Base-by-base conservation (phyloP, 2,329 filamentous ascomycete genomes). In the Xylariaceae sp. region DNA sequence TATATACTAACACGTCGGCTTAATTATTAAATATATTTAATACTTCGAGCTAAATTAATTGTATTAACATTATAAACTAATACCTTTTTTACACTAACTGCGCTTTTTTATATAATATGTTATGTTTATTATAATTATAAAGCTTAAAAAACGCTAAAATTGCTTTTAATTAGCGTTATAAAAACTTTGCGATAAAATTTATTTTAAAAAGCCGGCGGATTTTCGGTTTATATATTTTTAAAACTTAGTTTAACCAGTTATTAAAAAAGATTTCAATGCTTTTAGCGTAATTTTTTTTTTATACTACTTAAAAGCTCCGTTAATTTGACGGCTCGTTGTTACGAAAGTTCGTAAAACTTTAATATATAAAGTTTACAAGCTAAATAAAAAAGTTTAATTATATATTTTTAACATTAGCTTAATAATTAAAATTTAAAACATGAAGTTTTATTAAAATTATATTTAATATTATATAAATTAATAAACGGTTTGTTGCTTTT, bases 71-170 rank as follows among this genome's bases (percentile, higher is more conserved):
- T 41, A 16, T 16, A 50, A 30, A 20, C 41, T 23, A 21, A 24
- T 20, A 16, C n/a, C n/a, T 24, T 16, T 21, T 20, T 49, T 29
- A 16, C 33, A 32, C 32, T 49, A 29, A 40, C 40, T 32, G 33
- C 35, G 11, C n/a, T 49, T 6, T 49, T 49, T 30, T 49, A 49
- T 49, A 15, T 16, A 23, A n/a, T n/a, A n/a, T n/a, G n/a, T n/a
- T n/a, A n/a, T n/a, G n/a, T n/a, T n/a, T n/a, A n/a, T n/a, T n/a
- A n/a, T n/a, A n/a, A n/a, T n/a, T n/a, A n/a, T n/a, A n/a, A n/a
- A n/a, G n/a, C n/a, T n/a, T n/a, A n/a, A n/a, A n/a, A n/a, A n/a
- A n/a, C n/a, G n/a, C n/a, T n/a, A n/a, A n/a, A n/a, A n/a, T n/a
- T n/a, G n/a, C n/a, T n/a, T n/a, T n/a, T n/a, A n/a, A n/a, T n/a